Conservation (phyloP, 1,284 basidiomycete species). For the Xerocomus nothofagi region DNA sequence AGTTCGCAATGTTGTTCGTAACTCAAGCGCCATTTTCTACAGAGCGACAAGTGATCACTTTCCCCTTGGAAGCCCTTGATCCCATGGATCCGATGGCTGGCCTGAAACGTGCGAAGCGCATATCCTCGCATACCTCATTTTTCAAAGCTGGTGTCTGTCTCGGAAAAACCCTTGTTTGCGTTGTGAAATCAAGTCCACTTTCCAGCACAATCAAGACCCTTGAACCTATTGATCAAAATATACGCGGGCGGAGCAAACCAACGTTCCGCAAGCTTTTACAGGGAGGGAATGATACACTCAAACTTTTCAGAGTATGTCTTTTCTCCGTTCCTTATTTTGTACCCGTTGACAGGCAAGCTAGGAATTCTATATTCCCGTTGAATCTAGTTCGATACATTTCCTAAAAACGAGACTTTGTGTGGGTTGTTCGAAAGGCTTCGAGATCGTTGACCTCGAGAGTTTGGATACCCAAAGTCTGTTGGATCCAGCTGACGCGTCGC, state of each 20-base stretch:
- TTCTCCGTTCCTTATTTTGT: neutral
- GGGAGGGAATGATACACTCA: conserved; percentile 92
- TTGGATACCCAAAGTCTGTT: conserved; percentile 96
- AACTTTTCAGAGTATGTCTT: conserved; percentile 81
- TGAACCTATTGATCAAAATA: conserved; percentile 92
- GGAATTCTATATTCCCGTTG: conserved; percentile 99
- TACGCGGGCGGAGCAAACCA: conserved; percentile 83
- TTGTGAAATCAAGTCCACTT: conserved; percentile 93
- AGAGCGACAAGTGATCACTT: conserved; percentile 96
- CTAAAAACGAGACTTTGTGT: conserved; percentile 98
- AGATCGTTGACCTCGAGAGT: conserved; percentile 97
- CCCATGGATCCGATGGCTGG: conserved; percentile 88
- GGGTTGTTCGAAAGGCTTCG: conserved; percentile 98
- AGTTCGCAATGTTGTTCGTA: neutral
- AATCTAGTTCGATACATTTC: conserved; percentile 96
- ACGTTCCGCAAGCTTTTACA: conserved; percentile 94
- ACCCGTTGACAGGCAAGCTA: conserved; percentile 32
- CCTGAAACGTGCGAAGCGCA: conserved; percentile 91
- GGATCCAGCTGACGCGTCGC: conserved; percentile 87
- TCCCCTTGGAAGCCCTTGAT: conserved; percentile 92
- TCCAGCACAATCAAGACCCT: conserved; percentile 98
- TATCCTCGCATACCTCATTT: conserved; percentile 95
- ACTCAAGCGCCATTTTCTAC: conserved; percentile 11
- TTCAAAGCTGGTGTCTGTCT: conserved; percentile 97
- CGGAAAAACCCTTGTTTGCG: conserved; percentile 93